Conservation (phyloP, 345 rosid genomes). For the Gossypium arboreum region DNA sequence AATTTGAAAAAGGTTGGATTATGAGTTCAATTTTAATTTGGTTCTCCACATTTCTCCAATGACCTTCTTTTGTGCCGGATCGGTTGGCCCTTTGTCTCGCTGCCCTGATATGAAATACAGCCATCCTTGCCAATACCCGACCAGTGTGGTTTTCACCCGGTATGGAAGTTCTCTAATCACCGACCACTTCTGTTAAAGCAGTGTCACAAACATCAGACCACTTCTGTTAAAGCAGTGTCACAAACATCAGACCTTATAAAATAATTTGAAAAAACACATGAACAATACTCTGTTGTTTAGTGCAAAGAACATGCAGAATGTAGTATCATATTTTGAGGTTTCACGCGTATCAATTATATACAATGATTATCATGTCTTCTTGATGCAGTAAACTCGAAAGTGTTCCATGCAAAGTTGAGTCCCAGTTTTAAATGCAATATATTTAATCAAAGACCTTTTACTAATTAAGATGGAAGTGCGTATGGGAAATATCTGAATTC, state of each 20-base stretch:
- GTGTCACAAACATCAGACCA: constrained; percentile 17
- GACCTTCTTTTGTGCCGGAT: constrained; percentile 86
- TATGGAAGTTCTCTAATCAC: constrained; percentile 84
- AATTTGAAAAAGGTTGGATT: constrained; percentile 6
- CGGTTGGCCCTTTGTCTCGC: constrained; percentile 82
- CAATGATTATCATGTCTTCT: neutral
- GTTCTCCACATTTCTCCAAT: constrained; percentile 89
- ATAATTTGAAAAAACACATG: too few species aligned
- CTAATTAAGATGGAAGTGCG: neutral
- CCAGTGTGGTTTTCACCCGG: constrained; percentile 89
- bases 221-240: constrained; percentile 36
- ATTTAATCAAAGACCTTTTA: neutral
- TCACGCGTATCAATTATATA: neutral
- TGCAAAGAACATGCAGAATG: too few species aligned
- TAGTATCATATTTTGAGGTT: too few species aligned
- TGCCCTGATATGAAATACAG: constrained; percentile 92
- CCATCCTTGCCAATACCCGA: constrained; percentile 80
- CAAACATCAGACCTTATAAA: neutral
- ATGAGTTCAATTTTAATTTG: constrained; percentile 55
- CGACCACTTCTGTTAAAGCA: constrained; percentile 65
- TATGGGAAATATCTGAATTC: neutral
- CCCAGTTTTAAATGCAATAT: neutral
- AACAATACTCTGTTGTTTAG: too few species aligned
- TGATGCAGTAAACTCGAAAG: neutral
- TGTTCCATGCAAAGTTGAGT: neutral